Conservation (phyloP, 495 filamentous ascomycete species). For the Lophiotrema nucula region DNA sequence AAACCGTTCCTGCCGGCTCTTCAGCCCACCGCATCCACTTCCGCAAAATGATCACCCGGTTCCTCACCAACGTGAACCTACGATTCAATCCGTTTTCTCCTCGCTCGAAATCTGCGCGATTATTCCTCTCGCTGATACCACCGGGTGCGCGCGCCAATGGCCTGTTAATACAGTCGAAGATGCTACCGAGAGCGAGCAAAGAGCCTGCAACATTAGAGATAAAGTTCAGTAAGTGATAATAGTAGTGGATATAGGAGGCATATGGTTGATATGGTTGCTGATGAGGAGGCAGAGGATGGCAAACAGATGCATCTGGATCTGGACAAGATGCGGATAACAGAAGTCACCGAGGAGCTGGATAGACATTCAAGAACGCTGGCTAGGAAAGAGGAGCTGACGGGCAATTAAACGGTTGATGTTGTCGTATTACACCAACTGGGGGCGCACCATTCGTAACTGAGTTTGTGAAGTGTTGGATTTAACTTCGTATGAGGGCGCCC, state of each 20-base stretch:
- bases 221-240: slow-evolving; percentile 69
- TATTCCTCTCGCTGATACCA: slow-evolving; percentile 86
- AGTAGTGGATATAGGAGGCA: neutral
- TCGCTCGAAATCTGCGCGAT: slow-evolving; percentile 71
- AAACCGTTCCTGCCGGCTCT: no score
- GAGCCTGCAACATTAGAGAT: slow-evolving; percentile 64
- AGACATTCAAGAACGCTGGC: slow-evolving; percentile 78
- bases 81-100: slow-evolving; percentile 90
- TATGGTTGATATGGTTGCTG: no score
- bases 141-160: slow-evolving; percentile 64
- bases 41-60: slow-evolving; percentile 75
- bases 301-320: slow-evolving; percentile 70
- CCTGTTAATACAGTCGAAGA: slow-evolving; percentile 75
- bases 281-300: slow-evolving; percentile 66
- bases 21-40: no score
- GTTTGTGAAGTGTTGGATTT: no score
- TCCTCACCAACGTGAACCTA: slow-evolving; percentile 78
- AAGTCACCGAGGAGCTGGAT: slow-evolving; percentile 84
- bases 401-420: slow-evolving; percentile 20
- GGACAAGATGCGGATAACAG: slow-evolving; percentile 78
- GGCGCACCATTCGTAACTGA: no score
- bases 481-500: no score
- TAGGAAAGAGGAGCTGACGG: slow-evolving; percentile 71
- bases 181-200: slow-evolving; percentile 63
- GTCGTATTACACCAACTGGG: no score